Base-by-base conservation (phyloP, 306 rosid genomes). In the Malus sieversii region DNA sequence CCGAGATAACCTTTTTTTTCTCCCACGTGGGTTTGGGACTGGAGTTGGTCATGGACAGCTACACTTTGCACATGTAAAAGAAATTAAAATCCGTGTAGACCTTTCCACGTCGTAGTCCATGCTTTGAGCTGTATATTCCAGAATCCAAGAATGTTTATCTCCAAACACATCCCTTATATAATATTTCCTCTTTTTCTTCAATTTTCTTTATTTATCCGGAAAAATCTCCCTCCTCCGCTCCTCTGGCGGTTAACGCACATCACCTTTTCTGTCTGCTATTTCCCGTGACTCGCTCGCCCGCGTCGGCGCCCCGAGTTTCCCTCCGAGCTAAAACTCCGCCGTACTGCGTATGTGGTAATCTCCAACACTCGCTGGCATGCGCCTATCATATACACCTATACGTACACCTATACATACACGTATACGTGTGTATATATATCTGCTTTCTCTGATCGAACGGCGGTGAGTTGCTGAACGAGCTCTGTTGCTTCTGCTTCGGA, bases 71-170 rank as follows among this genome's bases (percentile, higher is more conserved):
- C 4, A 11, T 25, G 14, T 33, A 53, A 53, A 10, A 75, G 46
- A n/a, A 70, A 53, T 77, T 74, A 81, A 81, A 78, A 62, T 3
- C 7, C 23, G 40, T 4, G 18, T 32, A 18, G 0, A 68, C 72
- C 77, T 78, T 75, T 79, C 78, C 81, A 83, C 78, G 81, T 83
- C 85, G 66, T 4, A 12, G 5, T 53, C 38, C 71, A 0, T 2
- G n/a, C 33, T 59, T 72, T 55, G 18, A 10, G 1, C 38, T 83
- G 89, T 53, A 86, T 86, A 86, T 86, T 75, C 89, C 74, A 86
- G 89, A 86, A 83, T 78, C 86, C 79, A 48, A 70, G 68, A 40
- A 46, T 55, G 55, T 74, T 19, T 38, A 69, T 73, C 74, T 84
- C 77, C 87, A 72, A 73, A 68, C 70, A 44, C 42, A 16, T 5